phyloP scores from a whole-genome alignment of 352 stramenopile species.

The Globisporangium splendens region DNA sequence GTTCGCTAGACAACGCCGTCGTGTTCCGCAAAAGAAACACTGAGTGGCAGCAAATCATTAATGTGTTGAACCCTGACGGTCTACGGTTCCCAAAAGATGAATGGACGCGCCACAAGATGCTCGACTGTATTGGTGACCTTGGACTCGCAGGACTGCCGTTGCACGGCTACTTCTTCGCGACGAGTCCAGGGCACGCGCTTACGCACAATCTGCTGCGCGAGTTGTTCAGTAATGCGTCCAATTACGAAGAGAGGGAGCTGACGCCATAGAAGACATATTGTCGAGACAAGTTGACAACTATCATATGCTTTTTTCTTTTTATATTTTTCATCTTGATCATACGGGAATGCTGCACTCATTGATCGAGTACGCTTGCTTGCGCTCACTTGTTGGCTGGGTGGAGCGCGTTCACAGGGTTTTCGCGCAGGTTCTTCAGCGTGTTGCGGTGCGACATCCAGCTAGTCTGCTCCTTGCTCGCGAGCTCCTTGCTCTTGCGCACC shows the following conservation, averaged over 20 bases:
- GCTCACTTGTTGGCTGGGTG: not conserved
- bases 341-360: too few species aligned
- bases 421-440: constrained; percentile 30
- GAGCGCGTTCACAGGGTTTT: constrained; percentile 40
- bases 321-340: too few species aligned
- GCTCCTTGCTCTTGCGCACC: constrained; percentile 49
- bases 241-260: constrained; percentile 29
- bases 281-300: not conserved
- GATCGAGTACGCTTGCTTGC: too few species aligned
- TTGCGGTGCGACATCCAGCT: constrained; percentile 54
- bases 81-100: constrained; percentile 53
- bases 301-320: too few species aligned
- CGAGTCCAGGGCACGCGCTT: constrained; percentile 59
- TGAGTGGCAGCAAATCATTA: not conserved
- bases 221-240: constrained; percentile 38
- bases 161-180: constrained; percentile 65
- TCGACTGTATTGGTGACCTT: constrained; percentile 71
- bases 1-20: constrained; percentile 62
- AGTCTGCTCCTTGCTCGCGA: constrained; percentile 33
- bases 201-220: constrained; percentile 55
- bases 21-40: constrained; percentile 34
- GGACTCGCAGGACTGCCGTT: constrained; percentile 47
- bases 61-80: constrained; percentile 44
- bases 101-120: constrained; percentile 69
- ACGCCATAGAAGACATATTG: not conserved